Evolutionary conservation across 305 asterid genomes (phyloP).

Genomic region (Ajuga reptans): DNA sequence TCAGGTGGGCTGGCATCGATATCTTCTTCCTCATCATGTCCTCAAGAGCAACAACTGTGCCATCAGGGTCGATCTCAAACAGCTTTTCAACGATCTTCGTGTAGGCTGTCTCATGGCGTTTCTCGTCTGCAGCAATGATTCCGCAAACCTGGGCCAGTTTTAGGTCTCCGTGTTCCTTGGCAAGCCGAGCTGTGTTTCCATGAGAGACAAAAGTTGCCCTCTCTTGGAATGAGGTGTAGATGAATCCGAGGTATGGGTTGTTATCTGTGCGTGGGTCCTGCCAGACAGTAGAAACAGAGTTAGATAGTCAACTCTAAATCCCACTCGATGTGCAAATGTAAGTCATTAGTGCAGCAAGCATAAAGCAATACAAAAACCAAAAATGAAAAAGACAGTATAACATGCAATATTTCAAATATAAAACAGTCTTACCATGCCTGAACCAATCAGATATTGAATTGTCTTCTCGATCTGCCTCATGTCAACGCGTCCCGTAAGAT

Average conservation of each 20-base stretch:
- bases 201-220: slow-evolving; percentile 71
- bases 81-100: slow-evolving; percentile 66
- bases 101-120: slow-evolving; percentile 77
- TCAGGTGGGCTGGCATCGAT: slow-evolving; percentile 69
- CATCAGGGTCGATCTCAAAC: slow-evolving; percentile 64
- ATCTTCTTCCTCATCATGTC: slow-evolving; percentile 80
- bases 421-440: slow-evolving; percentile 59
- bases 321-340: no score
- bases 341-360: no score
- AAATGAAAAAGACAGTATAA: neutral
- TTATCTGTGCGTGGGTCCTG: slow-evolving; percentile 77
- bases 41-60: slow-evolving; percentile 45
- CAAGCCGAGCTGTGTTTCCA: slow-evolving; percentile 71
- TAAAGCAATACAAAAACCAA: neutral
- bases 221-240: slow-evolving; percentile 70
- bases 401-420: neutral
- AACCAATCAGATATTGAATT: slow-evolving; percentile 63
- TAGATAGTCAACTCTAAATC: neutral
- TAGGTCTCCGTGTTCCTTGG: slow-evolving; percentile 63
- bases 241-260: slow-evolving; percentile 73
- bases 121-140: slow-evolving; percentile 78
- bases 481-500: slow-evolving; percentile 71
- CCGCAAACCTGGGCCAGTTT: slow-evolving; percentile 77
- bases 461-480: slow-evolving; percentile 76
- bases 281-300: neutral